Percentiles rank a stretch among this genome's conserved stretches.
phyloP scores from a whole-genome alignment of 2,329 filamentous ascomycete species.

The Botrytis galanthina region DNA sequence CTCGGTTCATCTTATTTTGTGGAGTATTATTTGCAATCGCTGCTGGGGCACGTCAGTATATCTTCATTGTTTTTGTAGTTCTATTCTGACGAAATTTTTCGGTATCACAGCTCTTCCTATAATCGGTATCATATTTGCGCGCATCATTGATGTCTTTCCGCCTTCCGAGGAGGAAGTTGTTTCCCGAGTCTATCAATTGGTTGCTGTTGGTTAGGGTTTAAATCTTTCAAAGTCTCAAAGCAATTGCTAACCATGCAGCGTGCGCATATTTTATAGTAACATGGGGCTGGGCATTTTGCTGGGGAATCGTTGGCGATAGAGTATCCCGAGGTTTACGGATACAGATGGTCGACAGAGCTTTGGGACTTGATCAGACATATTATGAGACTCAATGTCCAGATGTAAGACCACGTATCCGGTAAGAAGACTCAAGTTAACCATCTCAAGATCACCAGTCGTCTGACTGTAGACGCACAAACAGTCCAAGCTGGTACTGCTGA shows the following conservation, averaged over 20 bases:
- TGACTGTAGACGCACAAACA: constrained; percentile 56
- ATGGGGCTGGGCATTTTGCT: constrained; percentile 49
- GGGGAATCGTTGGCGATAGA: constrained; percentile 49
- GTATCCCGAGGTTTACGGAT: constrained; percentile 48
- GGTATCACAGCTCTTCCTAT: constrained; percentile 51
- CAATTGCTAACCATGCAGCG: constrained; percentile 33
- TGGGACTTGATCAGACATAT: constrained; percentile 52
- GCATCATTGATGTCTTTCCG: constrained; percentile 59
- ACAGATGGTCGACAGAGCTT: constrained; percentile 46
- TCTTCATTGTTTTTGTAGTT: not conserved
- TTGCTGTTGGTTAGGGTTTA: constrained; percentile 26
- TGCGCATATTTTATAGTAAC: constrained; percentile 50
- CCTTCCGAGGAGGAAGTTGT: constrained; percentile 45
- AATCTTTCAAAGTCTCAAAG: not conserved
- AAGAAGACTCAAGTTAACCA: constrained; percentile 44
- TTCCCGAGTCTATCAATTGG: constrained; percentile 43
- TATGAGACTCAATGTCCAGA: constrained; percentile 51
- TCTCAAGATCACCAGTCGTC: constrained; percentile 50
- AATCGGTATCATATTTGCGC: constrained; percentile 62
- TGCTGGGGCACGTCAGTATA: not conserved
- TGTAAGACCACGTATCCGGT: constrained; percentile 39
- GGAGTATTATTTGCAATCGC: constrained; percentile 34
- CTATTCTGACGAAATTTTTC: not conserved
- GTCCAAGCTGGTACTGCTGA: constrained; percentile 59
- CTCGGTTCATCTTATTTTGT: constrained; percentile 39